A percentile compares a stretch with the other conserved stretches of the same genome.
These are phyloP conservation scores for Colletotrichum coccodes DNA, from an alignment of 2,329 filamentous ascomycete genomes.

Conservation along the genomic window DNA sequence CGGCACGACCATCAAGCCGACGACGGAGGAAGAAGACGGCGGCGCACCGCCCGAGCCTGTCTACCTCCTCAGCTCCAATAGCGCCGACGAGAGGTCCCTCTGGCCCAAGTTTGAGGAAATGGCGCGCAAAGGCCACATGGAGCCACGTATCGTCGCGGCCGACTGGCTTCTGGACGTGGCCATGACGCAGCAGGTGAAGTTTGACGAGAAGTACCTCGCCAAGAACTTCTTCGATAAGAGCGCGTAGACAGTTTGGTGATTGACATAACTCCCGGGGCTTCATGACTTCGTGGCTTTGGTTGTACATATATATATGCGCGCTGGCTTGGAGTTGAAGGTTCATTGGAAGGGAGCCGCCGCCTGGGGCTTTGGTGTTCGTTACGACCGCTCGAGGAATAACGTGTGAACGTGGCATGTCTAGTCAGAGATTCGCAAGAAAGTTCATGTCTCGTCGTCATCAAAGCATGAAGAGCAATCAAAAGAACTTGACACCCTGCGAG, in stretches of 20 bases:
- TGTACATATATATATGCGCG: not conserved
- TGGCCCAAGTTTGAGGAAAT: constrained; percentile 86
- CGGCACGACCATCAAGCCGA: constrained; percentile 73
- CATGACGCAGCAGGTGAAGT: constrained; percentile 85
- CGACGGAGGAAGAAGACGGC: constrained; percentile 69
- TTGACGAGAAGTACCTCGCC: constrained; percentile 70
- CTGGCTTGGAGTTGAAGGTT: constrained; percentile 13
- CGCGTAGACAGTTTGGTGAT: not conserved
- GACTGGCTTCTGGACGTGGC: constrained; percentile 93
- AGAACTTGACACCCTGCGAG: constrained; percentile 95
- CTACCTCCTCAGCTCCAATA: constrained; percentile 81
- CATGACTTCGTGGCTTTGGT: not conserved
- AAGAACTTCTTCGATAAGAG: constrained; percentile 51
- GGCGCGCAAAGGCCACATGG: constrained; percentile 81
- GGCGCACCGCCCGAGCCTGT: constrained; percentile 74
- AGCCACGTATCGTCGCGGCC: constrained; percentile 80
- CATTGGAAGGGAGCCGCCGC: not conserved
- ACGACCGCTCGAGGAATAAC: constrained; percentile 7
- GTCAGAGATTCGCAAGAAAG: constrained; percentile 3
- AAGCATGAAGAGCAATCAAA: constrained; percentile 61
- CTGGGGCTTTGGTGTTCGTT: not conserved
- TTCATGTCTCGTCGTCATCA: not conserved
- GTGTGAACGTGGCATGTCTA: constrained; percentile 15
- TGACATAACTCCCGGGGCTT: not conserved
- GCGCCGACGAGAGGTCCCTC: constrained; percentile 74